Evolutionary conservation across 352 stramenopile genomes (phyloP), one percentile per base, ranked within the genome.

Genomic region (Phytophthora tentaculata): DNA sequence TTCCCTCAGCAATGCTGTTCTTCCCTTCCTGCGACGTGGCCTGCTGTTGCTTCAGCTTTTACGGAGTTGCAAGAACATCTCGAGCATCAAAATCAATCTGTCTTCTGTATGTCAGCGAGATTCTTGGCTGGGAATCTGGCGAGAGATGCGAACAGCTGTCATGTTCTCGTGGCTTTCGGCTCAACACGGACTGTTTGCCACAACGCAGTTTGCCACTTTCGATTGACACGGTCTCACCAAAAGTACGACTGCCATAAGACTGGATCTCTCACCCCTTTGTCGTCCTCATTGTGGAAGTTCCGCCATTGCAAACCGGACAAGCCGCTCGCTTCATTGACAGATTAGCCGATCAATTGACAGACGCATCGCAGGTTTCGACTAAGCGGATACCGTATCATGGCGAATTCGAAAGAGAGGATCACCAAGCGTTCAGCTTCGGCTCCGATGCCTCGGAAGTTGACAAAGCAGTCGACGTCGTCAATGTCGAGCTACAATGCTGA

Each of bases 1-100:
- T 51, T 64, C 65, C 47, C 41, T 49, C 50, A 22, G 50, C 56
- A 71, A 52, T 64, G 59, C 53, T 14, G 24, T 22, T 61, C 59
- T 64, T 44, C 39, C 68, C 53, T 69, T 73, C 59, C 65, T 69
- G 59, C 53, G 59, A 73, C 47, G 61, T 55, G n/a, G 29, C 61
- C 66, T 74, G 66, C 66, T 73, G 66, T 73, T 69, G 47, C 48
- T 64, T 69, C 28, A 61, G 66, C 23, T 74, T 73, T 57, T 74
- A 74, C 66, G 61, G 66, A 74, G 66, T 51, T 70, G 66, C 53
- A 58, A n/a, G 54, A 48, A 19, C 47, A 52, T 64, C 51, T 51
- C 24, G 39, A 62, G 51, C 52, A 55, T 56, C 51, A 47, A 71
- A 73, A 73, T 13, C 5, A 35, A 35, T 55, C 32, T 26, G 45